A percentile compares a stretch with the other conserved stretches of the same genome.
These are phyloP conservation scores for Arthroderma sp. DNA, from an alignment of 2,329 filamentous ascomycete genomes.

Conservation along the genomic window DNA sequence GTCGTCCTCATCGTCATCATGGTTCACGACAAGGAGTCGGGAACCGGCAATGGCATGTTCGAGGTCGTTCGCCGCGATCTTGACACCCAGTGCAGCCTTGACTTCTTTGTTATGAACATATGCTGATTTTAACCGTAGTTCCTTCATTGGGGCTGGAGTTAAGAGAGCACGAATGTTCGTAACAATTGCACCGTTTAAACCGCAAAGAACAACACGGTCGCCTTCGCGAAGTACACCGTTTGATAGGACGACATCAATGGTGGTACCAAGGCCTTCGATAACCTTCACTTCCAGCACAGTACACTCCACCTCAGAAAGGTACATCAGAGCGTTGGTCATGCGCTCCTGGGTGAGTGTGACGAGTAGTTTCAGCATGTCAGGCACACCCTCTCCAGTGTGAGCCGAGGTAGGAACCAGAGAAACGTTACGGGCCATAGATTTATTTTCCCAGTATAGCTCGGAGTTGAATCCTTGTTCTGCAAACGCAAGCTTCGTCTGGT, in stretches of 20 bases:
- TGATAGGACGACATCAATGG: slow-evolving; percentile 90
- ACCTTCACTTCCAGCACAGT: slow-evolving; percentile 98
- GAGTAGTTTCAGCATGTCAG: slow-evolving; percentile 95
- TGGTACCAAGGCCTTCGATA: slow-evolving; percentile 96
- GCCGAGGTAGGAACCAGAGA: slow-evolving; percentile 96
- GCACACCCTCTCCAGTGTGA: slow-evolving; percentile 97
- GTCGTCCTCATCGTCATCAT: slow-evolving; percentile 93
- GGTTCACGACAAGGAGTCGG: slow-evolving; percentile 81
- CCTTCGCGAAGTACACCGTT: slow-evolving; percentile 93
- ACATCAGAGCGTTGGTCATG: slow-evolving; percentile 96
- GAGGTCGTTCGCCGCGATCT: slow-evolving; percentile 92
- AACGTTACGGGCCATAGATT: slow-evolving; percentile 85
- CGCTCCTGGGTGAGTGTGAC: slow-evolving; percentile 86
- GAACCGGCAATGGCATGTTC: slow-evolving; percentile 96
- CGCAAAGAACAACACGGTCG: slow-evolving; percentile 87
- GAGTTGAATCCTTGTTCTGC: slow-evolving; percentile 96
- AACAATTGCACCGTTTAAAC: slow-evolving; percentile 88
- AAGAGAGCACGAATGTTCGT: slow-evolving; percentile 92
- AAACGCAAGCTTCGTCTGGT: slow-evolving; percentile 86
- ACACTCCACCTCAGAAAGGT: slow-evolving; percentile 92
- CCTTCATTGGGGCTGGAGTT: slow-evolving; percentile 84
- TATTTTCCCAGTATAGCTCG: slow-evolving; percentile 94
- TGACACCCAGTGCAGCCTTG: slow-evolving; percentile 95
- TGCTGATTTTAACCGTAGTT: slow-evolving; percentile 84
- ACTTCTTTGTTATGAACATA: slow-evolving; percentile 99